phyloP scores from a whole-genome alignment of 495 filamentous ascomycete genomes.

The Penicillium waksmanii region DNA sequence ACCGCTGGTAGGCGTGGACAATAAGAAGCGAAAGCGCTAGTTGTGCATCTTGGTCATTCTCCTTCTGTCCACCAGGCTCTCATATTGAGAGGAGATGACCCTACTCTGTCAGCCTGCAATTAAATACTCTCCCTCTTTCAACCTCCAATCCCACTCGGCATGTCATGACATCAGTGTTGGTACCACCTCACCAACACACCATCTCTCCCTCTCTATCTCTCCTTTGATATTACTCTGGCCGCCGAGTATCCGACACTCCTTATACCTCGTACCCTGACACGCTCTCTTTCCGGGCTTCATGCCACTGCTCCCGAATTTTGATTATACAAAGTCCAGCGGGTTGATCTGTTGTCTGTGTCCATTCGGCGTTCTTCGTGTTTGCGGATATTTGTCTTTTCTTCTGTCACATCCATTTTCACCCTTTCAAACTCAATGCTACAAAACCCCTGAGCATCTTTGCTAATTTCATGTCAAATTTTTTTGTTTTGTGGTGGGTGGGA shows the following conservation, averaged over 20 bases:
- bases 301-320: constrained; percentile 19
- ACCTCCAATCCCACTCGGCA: not conserved
- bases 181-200: constrained; percentile 5
- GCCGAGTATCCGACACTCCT: constrained; percentile 26
- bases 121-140: constrained; percentile 5
- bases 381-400: constrained; percentile 17
- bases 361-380: constrained; percentile 31
- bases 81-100: not conserved
- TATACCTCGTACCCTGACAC: constrained; percentile 22
- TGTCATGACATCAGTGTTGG: not conserved
- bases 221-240: constrained; percentile 18
- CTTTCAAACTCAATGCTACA: constrained; percentile 30
- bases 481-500: constrained; percentile 7
- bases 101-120: not conserved
- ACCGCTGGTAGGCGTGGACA: constrained; percentile 40
- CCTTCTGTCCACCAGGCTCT: not conserved
- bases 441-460: constrained; percentile 17
- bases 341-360: constrained; percentile 27
- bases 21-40: constrained; percentile 75
- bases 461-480: constrained; percentile 14
- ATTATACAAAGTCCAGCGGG: constrained; percentile 36
- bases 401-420: constrained; percentile 28
- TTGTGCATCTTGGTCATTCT: constrained; percentile 6
- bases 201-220: constrained; percentile 17
- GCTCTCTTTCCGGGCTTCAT: constrained; percentile 26